A percentile compares a stretch with the other conserved stretches of the same genome.
phyloP scores from a whole-genome alignment of 1,139 yeast species.

The Trichomonascaceae sp. region DNA sequence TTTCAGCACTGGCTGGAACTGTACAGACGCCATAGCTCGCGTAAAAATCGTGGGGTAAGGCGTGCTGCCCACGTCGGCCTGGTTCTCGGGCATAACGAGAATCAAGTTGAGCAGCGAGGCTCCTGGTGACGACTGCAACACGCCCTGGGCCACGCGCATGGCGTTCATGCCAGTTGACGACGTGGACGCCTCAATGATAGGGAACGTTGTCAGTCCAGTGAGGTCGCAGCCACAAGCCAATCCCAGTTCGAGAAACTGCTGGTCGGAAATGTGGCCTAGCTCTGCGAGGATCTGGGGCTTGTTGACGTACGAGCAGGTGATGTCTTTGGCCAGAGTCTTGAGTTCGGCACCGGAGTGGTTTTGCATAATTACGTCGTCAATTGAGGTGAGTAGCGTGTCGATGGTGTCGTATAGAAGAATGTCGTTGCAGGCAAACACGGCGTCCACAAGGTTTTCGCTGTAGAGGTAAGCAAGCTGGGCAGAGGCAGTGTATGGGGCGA shows the following conservation, averaged over 20 bases:
- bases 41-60: constrained; percentile 31
- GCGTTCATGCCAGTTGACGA: constrained; percentile 22
- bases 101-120: constrained; percentile 32
- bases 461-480: constrained; percentile 68
- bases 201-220: constrained; percentile 57
- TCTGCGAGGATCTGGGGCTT: constrained; percentile 47
- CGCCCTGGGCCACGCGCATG: constrained; percentile 30
- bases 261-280: constrained; percentile 37
- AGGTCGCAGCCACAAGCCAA: constrained; percentile 67
- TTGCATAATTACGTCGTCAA: constrained; percentile 18
- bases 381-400: constrained; percentile 58
- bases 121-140: constrained; percentile 28
- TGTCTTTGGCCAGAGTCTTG: constrained; percentile 34
- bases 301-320: constrained; percentile 27
- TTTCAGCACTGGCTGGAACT: constrained; percentile 58
- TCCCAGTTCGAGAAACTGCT: constrained; percentile 63
- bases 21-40: constrained; percentile 39
- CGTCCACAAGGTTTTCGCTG: constrained; percentile 44
- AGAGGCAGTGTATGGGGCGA: constrained; percentile 77
- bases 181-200: constrained; percentile 24
- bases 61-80: constrained; percentile 17
- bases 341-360: not conserved
- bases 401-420: constrained; percentile 46
- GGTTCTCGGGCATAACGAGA: constrained; percentile 8
- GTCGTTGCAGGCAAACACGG: constrained; percentile 79